Evolutionary conservation across 192 early-diverging fungal genomes (phyloP), one percentile per base, ranked within the genome.

Genomic region (Chytriomyces hyalinus): DNA sequence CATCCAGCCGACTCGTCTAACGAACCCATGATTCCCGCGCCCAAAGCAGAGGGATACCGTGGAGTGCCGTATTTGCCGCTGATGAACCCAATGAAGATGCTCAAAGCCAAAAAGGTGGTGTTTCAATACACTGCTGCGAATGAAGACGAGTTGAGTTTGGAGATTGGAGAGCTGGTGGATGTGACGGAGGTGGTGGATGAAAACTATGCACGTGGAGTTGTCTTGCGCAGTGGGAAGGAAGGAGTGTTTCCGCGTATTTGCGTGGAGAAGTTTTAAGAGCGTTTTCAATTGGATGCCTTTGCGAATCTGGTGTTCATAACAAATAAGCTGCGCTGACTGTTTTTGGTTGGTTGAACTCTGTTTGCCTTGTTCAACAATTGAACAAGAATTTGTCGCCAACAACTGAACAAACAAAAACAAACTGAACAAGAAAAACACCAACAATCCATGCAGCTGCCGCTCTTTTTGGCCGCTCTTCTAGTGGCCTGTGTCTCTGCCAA

Each of bases 181-280:
- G 20, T 73, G 13, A 10, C 24, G 22, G 15, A 73, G 46, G 26
- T 13, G 61, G 15, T 73, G 9, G 60, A 73, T 63, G 71, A 62
- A 1, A 60, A 49, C 13, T 73, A 10, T 36, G 71, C 71, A 45
- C 24, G 22, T 3, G 71, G 71, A 24, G 24, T 15, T 8, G 8
- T 62, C 5, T 10, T 62, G 28, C 60, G 36, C 24, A 73, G 20
- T 11, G 61, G 45, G 10, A 15, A 62, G 46, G 43, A 9, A n/a
- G 71, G 71, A 47, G n/a, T 49, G 36, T 61, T 73, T 73, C 71
- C 71, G 24, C 8, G 44, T 2, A 20, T 24, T 60, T 73, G 71
- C 45, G 8, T 73, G 24, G 63, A 43, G 36, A 65, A 26, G 11
- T 65, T 36, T 36, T 36, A 4, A 36, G 36, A 36, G 36, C 36